A percentile compares a stretch with the other conserved stretches of the same genome.
phyloP scores from a whole-genome alignment of 192 early-diverging fungal species.

The Pilaira anomala region DNA sequence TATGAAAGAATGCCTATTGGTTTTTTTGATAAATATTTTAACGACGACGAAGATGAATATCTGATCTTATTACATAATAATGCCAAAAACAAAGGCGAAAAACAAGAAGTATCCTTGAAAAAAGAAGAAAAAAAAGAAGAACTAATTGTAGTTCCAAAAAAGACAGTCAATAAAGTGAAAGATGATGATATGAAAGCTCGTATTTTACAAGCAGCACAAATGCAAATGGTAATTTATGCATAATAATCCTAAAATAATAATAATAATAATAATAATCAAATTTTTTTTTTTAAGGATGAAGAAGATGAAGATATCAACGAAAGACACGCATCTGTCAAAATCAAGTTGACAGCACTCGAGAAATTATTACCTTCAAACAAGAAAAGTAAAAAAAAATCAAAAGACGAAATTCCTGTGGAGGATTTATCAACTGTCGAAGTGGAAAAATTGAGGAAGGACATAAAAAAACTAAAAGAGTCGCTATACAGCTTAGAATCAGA shows the following conservation, averaged over 20 bases:
- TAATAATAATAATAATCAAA: no score
- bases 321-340: constrained; percentile 16
- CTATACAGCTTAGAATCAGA: constrained; percentile 39
- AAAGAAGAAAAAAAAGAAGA: background rate
- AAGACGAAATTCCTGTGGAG: constrained; percentile 16
- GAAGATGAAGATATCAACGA: constrained; percentile 18
- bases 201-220: constrained; percentile 25
- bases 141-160: background rate
- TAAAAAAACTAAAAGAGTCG: constrained; percentile 28
- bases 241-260: background rate
- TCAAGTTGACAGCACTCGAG: constrained; percentile 19
- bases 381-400: constrained; percentile 23
- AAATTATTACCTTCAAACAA: constrained; percentile 6
- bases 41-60: constrained; percentile 24
- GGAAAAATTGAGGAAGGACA: constrained; percentile 17
- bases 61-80: background rate
- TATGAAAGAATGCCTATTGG: constrained; percentile 45
- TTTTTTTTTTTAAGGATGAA: constrained; percentile 5
- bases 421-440: constrained; percentile 4
- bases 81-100: background rate
- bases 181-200: constrained; percentile 21
- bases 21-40: constrained; percentile 47
- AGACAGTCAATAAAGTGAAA: background rate
- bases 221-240: constrained; percentile 16
- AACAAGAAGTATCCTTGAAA: background rate